A percentile compares a stretch with the other conserved stretches of the same genome.
Conservation (phyloP, 2,329 filamentous ascomycete genomes). For the Fusarium paranaense region DNA sequence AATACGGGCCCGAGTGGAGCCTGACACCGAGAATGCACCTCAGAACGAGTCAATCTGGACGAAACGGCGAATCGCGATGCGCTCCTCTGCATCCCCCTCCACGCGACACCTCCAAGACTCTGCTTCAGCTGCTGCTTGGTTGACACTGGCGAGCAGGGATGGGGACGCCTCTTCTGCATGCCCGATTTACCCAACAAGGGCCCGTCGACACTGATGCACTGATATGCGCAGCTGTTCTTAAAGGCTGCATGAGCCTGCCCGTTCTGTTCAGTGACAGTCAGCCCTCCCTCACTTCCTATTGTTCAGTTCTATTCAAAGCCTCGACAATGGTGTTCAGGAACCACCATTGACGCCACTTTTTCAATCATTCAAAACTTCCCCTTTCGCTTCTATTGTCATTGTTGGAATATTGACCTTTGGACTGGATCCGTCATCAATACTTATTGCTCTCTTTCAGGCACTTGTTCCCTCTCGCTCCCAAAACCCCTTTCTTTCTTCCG, state of each 20-base stretch:
- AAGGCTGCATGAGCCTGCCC: slow-evolving; percentile 36
- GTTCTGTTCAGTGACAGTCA: slow-evolving; percentile 29
- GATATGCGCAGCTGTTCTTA: slow-evolving; percentile 33
- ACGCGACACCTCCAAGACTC: slow-evolving; percentile 15
- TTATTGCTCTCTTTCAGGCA: slow-evolving; percentile 21
- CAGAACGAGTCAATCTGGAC: slow-evolving; percentile 26
- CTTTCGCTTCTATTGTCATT: slow-evolving; percentile 27
- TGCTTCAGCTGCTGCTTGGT: slow-evolving; percentile 22
- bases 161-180: slow-evolving; percentile 7
- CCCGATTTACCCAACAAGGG: slow-evolving; percentile 15
- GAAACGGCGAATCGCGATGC: slow-evolving; percentile 25
- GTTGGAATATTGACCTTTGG: slow-evolving; percentile 31
- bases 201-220: slow-evolving; percentile 19
- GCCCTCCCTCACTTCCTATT: slow-evolving; percentile 27
- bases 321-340: slow-evolving; percentile 45
- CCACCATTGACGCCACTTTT: slow-evolving; percentile 32
- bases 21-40: slow-evolving; percentile 8
- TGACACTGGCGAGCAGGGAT: slow-evolving; percentile 21
- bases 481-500: neutral
- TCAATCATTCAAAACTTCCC: slow-evolving; percentile 36
- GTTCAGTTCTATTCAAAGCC: slow-evolving; percentile 39
- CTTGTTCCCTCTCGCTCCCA: neutral
- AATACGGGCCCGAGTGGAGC: slow-evolving; percentile 24
- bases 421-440: slow-evolving; percentile 29
- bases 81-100: slow-evolving; percentile 11